phyloP scores from a whole-genome alignment of 2,329 filamentous ascomycete genomes.

The Fusarium verrucosum region DNA sequence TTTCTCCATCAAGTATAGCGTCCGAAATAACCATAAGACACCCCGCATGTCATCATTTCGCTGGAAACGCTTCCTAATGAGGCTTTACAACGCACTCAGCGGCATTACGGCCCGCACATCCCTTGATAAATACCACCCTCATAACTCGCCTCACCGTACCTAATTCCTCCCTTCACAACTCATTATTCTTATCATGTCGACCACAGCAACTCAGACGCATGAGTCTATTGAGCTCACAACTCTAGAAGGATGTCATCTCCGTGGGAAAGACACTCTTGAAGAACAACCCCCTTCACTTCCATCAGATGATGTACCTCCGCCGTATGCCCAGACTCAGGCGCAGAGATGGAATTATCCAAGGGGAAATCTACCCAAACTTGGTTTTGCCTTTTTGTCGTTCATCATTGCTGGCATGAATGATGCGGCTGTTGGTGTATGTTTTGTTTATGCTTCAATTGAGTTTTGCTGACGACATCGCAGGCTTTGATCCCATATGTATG shows the following conservation, averaged over 20 bases:
- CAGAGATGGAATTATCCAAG: slow-evolving; percentile 52
- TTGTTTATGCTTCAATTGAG: accelerated
- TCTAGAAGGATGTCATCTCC: not conserved
- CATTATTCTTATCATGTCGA: slow-evolving; percentile 13
- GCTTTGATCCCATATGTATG: slow-evolving; percentile 42
- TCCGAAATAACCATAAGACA: not conserved
- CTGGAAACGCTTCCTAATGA: not conserved
- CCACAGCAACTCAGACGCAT: slow-evolving; percentile 8
- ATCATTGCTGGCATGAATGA: slow-evolving; percentile 71
- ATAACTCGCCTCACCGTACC: not conserved
- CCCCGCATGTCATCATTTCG: not conserved
- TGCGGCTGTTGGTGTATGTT: slow-evolving; percentile 65
- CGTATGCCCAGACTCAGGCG: slow-evolving; percentile 40
- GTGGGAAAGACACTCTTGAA: slow-evolving; percentile 8
- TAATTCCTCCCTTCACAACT: no score
- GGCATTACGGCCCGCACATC: not conserved
- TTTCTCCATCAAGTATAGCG: not conserved
- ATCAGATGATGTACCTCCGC: slow-evolving; percentile 35
- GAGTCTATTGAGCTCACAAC: slow-evolving; percentile 24
- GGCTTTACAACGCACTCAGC: not conserved
- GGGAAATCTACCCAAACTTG: slow-evolving; percentile 47
- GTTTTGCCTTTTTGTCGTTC: slow-evolving; percentile 65
- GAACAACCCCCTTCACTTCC: not conserved
- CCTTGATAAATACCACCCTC: not conserved
- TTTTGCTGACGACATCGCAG: slow-evolving; percentile 11